Evolutionary conservation across 2,329 filamentous ascomycete genomes (phyloP).

Genomic region (Colletotrichum lupini): DNA sequence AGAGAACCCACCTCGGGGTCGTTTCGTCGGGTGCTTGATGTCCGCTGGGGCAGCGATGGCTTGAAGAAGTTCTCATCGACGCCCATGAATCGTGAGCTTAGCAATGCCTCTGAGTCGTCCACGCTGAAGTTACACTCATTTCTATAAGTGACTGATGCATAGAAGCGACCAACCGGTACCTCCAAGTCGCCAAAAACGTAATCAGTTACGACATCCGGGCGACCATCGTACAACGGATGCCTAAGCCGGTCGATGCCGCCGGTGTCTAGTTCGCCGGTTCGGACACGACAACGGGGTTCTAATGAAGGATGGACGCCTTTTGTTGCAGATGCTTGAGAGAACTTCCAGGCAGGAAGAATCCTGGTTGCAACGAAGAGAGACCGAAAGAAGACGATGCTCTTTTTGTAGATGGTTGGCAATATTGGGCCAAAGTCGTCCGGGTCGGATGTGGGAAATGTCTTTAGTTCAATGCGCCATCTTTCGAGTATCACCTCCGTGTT

Average conservation of each 20-base stretch:
- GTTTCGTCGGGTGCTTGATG: conserved; percentile 48
- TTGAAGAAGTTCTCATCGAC: conserved; percentile 89
- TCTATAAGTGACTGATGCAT: conserved; percentile 84
- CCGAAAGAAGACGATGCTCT: conserved; percentile 93
- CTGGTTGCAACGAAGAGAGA: conserved; percentile 86
- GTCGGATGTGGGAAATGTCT: conserved; percentile 63
- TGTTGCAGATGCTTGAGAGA: conserved; percentile 76
- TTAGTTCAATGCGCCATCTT: conserved; percentile 88
- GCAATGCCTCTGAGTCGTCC: conserved; percentile 88
- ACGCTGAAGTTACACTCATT: conserved; percentile 91
- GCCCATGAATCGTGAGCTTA: conserved; percentile 94
- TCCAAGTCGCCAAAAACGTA: conserved; percentile 87
- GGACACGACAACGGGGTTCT: conserved; percentile 83
- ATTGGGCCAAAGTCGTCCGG: conserved; percentile 68
- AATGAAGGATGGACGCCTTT: conserved; percentile 77
- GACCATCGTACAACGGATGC: conserved; percentile 74
- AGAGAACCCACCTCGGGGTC: conserved; percentile 76
- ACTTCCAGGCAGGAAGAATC: conserved; percentile 87
- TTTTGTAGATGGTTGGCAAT: conserved; percentile 94
- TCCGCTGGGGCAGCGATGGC: conserved; percentile 75
- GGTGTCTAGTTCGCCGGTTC: conserved; percentile 67
- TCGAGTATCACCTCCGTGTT: conserved; percentile 85
- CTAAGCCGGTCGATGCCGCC: conserved; percentile 75
- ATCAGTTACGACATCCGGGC: conserved; percentile 74
- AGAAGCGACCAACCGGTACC: conserved; percentile 86